Conservation (phyloP, 345 rosid genomes). For the Salix viminalis region DNA sequence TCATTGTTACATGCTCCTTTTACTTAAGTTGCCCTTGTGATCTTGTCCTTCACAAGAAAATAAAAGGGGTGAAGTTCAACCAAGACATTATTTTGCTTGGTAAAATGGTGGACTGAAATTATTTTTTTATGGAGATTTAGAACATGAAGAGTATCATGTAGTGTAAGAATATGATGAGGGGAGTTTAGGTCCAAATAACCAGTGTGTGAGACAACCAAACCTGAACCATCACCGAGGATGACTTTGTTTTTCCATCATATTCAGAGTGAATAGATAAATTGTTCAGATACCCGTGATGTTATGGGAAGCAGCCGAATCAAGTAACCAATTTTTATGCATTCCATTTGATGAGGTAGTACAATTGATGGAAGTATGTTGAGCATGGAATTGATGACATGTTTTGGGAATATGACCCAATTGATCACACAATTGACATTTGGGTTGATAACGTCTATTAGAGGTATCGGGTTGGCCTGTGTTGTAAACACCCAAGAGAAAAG, state of each 20-base stretch:
- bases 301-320: rapidly evolving
- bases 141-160: too few species aligned
- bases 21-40: rapidly evolving
- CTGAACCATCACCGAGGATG: neutral
- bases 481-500: too few species aligned
- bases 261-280: too few species aligned
- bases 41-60: neutral
- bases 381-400: too few species aligned
- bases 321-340: neutral
- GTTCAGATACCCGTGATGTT: too few species aligned
- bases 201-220: neutral
- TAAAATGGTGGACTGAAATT: neutral
- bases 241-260: neutral
- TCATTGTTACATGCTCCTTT: neutral
- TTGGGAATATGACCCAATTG: too few species aligned
- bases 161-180: neutral
- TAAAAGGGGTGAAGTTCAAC: too few species aligned
- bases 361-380: rapidly evolving
- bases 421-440: neutral
- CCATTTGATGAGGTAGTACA: too few species aligned
- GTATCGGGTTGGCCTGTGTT: neutral
- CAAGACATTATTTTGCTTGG: too few species aligned
- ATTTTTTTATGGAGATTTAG: neutral
- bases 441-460: rapidly evolving
- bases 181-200: neutral